Conservation (phyloP, 2,329 filamentous ascomycete species). For the Paraphaeosphaeria sporulosa region DNA sequence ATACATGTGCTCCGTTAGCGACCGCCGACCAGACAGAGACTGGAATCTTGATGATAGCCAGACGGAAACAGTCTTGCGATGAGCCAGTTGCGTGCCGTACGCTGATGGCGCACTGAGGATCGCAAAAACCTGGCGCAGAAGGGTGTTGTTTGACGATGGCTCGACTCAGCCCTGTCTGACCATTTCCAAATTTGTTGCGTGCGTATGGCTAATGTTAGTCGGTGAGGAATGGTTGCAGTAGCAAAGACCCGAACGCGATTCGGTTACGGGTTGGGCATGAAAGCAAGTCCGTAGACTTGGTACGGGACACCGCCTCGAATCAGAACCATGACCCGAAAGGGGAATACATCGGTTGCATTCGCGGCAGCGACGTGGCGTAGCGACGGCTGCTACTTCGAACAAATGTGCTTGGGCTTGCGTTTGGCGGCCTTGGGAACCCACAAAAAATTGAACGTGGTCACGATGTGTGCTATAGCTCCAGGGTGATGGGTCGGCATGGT, state of each 20-base stretch:
- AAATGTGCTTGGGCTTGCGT: slow-evolving; percentile 7
- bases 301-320: not conserved
- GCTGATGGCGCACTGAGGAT: not conserved
- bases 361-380: not conserved
- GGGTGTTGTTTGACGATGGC: not conserved
- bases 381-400: not conserved
- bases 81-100: not conserved
- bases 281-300: not conserved
- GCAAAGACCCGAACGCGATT: not conserved
- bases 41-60: not conserved
- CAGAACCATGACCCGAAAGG: slow-evolving; percentile 5
- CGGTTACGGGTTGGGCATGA: not conserved
- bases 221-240: not conserved
- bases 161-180: not conserved
- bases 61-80: not conserved
- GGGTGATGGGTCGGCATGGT: not conserved
- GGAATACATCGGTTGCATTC: not conserved
- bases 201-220: not conserved
- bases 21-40: not conserved
- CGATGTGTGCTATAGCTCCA: slow-evolving; percentile 2
- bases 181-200: not conserved
- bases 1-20: not conserved
- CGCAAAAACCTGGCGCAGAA: not conserved
- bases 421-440: slow-evolving; percentile 1
- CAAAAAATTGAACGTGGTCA: not conserved